These are phyloP conservation scores for Hamamelis virginiana DNA, from an alignment of 164 flowering plant genomes.

Conservation along the genomic window DNA sequence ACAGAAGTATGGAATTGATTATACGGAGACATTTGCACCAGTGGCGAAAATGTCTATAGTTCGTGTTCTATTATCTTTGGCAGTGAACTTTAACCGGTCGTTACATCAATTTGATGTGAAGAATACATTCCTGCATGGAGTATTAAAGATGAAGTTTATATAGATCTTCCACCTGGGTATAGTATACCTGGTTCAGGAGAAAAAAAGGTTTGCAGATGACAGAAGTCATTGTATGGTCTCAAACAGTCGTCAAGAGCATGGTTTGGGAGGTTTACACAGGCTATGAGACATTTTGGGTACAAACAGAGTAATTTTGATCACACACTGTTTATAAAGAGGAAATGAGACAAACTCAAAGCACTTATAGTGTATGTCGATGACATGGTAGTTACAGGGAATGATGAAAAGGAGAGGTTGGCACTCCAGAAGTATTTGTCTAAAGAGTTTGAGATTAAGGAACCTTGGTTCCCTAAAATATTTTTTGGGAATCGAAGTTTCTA, in stretches of 20 bases:
- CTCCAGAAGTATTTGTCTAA: not conserved
- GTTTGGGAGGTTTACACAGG: not conserved
- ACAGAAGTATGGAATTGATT: too few species aligned
- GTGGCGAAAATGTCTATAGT: not conserved
- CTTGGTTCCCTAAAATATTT: not conserved
- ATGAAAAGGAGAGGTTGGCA: not conserved
- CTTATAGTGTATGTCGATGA: not conserved
- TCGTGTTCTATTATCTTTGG: not conserved
- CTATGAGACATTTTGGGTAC: not conserved
- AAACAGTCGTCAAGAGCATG: not conserved
- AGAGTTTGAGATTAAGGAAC: not conserved
- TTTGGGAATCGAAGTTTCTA: not conserved
- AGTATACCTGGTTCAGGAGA: too few species aligned
- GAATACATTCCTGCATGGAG: not conserved
- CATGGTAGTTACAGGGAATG: not conserved
- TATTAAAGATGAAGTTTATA: too few species aligned
- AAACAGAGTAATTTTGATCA: too few species aligned
- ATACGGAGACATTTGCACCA: too few species aligned
- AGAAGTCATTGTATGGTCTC: too few species aligned
- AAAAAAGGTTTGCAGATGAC: not conserved
- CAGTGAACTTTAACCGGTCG: too few species aligned
- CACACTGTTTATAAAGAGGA: not conserved
- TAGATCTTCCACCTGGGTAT: too few species aligned
- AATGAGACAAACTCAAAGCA: not conserved
- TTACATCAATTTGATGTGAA: not conserved